A percentile compares a stretch with the other conserved stretches of the same genome.
Conservation (phyloP, 2,329 filamentous ascomycete species). For the Epichloe bromicola region DNA sequence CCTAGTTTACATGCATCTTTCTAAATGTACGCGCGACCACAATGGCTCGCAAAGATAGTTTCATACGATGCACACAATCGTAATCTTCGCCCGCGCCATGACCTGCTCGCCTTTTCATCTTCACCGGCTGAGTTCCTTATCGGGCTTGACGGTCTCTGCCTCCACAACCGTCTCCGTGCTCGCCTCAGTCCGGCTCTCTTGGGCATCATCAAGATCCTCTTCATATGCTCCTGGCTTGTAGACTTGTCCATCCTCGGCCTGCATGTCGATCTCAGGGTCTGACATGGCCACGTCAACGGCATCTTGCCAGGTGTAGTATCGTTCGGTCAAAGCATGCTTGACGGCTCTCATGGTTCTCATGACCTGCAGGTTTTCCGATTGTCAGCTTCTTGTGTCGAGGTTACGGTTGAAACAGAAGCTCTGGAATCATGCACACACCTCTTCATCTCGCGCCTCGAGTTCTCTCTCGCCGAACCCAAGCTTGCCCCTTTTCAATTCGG, state of each 20-base stretch:
- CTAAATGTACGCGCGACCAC: conserved; percentile 1
- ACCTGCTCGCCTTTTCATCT: not conserved
- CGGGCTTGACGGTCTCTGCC: conserved; percentile 7
- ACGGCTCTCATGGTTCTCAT: conserved; percentile 67
- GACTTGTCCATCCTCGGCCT: conserved; percentile 30
- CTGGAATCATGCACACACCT: conserved; percentile 42
- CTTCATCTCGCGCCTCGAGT: conserved; percentile 45
- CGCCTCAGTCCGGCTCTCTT: conserved; percentile 14
- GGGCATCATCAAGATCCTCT: conserved; percentile 17
- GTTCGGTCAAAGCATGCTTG: conserved; percentile 73
- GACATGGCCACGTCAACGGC: conserved; percentile 51
- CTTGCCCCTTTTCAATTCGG: conserved; percentile 54
- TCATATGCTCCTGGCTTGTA: conserved; percentile 34
- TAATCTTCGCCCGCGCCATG: not conserved
- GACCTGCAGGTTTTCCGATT: conserved; percentile 38
- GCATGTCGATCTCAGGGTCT: conserved; percentile 54
- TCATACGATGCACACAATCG: not conserved
- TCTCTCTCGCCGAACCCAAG: conserved; percentile 65
- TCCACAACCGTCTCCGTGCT: conserved; percentile 7
- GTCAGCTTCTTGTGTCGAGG: not conserved
- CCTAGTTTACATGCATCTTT: conserved; percentile 1
- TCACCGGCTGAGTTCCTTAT: conserved; percentile 5
- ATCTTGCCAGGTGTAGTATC: conserved; percentile 79
- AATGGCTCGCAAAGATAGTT: not conserved
- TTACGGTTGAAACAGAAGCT: not conserved